Evolutionary conservation across 768 basidiomycete genomes (phyloP).

Genomic region (Favolaschia claudopus): DNA sequence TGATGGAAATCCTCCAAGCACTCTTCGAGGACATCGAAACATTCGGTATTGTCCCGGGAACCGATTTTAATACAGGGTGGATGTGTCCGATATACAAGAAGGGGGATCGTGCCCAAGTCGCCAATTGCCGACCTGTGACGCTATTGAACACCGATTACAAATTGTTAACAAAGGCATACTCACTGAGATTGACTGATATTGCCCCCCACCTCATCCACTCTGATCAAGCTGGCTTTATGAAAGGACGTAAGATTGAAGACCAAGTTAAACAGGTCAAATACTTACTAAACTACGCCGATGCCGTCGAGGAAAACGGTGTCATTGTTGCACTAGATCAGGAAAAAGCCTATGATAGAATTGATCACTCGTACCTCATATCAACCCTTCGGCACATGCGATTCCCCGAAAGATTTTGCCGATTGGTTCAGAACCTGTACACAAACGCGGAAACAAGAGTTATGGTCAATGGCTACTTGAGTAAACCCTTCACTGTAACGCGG

Average conservation of each 20-base stretch:
- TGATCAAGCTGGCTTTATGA: too few species aligned
- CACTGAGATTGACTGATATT: too few species aligned
- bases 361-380: too few species aligned
- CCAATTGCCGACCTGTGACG: not conserved
- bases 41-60: not conserved
- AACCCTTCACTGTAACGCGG: not conserved
- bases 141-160: conserved; percentile 1
- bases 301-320: too few species aligned
- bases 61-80: not conserved
- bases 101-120: not conserved
- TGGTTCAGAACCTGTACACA: not conserved
- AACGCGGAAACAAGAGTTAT: too few species aligned
- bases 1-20: not conserved
- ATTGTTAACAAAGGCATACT: too few species aligned
- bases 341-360: too few species aligned
- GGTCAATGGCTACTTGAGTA: not conserved
- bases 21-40: not conserved
- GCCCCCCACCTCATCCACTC: too few species aligned
- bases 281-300: conserved; percentile 21
- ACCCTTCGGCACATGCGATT: not conserved
- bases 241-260: conserved; percentile 30
- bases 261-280: conserved; percentile 26
- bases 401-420: not conserved
- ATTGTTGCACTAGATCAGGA: too few species aligned
- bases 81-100: not conserved